Percentiles rank a stretch among this genome's conserved stretches.
Conservation (phyloP, 2,329 filamentous ascomycete species). For the Didymella arachidicola region DNA sequence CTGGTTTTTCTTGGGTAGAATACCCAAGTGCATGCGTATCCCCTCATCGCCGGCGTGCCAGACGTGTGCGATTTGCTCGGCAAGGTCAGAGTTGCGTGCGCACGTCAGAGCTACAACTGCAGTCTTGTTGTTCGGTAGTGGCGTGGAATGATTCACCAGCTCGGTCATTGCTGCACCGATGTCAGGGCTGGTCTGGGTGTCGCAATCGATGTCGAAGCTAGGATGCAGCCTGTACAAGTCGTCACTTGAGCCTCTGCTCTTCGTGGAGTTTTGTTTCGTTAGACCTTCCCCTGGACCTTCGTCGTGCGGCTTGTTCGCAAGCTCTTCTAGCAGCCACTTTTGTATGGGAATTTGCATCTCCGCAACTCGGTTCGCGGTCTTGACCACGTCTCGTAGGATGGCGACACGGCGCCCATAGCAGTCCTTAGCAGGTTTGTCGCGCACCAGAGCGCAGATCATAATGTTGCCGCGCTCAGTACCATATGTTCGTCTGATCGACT, state of each 20-base stretch:
- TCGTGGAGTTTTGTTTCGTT: constrained; percentile 28
- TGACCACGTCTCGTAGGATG: constrained; percentile 27
- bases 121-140: constrained; percentile 30
- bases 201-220: constrained; percentile 11
- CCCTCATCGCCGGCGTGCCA: constrained; percentile 30
- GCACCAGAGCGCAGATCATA: constrained; percentile 34
- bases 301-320: constrained; percentile 31
- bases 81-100: constrained; percentile 22
- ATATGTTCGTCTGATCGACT: constrained; percentile 33
- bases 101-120: constrained; percentile 30
- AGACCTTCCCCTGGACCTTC: constrained; percentile 26
- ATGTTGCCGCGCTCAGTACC: constrained; percentile 37
- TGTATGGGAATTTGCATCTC: constrained; percentile 36
- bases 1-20: constrained; percentile 21
- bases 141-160: constrained; percentile 20
- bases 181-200: constrained; percentile 21
- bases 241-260: constrained; percentile 26
- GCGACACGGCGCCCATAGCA: constrained; percentile 34
- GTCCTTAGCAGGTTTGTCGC: constrained; percentile 33
- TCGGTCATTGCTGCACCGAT: constrained; percentile 25
- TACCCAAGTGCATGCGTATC: constrained; percentile 33
- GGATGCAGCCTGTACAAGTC: constrained; percentile 15
- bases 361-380: constrained; percentile 25
- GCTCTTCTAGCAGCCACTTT: constrained; percentile 29
- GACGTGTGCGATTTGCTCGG: constrained; percentile 28